Evolutionary conservation across 345 rosid genomes (phyloP), one percentile per base, ranked within the genome.

Genomic region (Nasturtium officinale): DNA sequence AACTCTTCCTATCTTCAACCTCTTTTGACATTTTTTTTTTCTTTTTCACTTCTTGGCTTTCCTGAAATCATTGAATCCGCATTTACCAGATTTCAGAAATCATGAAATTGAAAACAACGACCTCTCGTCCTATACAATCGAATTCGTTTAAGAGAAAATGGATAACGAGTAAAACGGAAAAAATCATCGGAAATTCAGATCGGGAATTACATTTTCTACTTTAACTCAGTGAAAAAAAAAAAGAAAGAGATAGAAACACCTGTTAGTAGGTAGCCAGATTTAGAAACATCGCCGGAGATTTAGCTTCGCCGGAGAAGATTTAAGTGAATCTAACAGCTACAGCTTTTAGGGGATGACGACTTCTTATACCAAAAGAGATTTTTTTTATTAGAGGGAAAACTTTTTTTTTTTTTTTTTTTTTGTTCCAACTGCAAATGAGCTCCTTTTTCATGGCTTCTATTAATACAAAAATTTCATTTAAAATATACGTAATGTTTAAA

Each of bases 1-100:
- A 73, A 72, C 72, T 76, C 55, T 71, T 81, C 43, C 72, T 84
- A 70, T 80, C 76, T 62, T 82, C 87, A 54, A 81, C 78, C 62
- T 88, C 96, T 82, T 87, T 88, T 6, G 87, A 86, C 93, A 89
- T 83, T n/a, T n/a, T n/a, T n/a, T n/a, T n/a, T n/a, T n/a, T n/a
- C n/a, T n/a, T n/a, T n/a, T n/a, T n/a, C n/a, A n/a, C n/a, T n/a
- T n/a, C n/a, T n/a, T n/a, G n/a, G n/a, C n/a, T 72, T 21, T 73
- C 10, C 17, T 58, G 5, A 20, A 20, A 33, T 61, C 53, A 12
- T 63, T 40, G 71, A 48, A 54, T 73, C 77, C 54, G 56, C 64
- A 52, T 26, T 61, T 28, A 40, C 35, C 52, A 62, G 10, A 40
- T 57, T 69, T 18, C n/a, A 2, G 1, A 8, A 55, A 43, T 32